Conservation (phyloP, 2,329 filamentous ascomycete species). For the Fusarium torreyae region DNA sequence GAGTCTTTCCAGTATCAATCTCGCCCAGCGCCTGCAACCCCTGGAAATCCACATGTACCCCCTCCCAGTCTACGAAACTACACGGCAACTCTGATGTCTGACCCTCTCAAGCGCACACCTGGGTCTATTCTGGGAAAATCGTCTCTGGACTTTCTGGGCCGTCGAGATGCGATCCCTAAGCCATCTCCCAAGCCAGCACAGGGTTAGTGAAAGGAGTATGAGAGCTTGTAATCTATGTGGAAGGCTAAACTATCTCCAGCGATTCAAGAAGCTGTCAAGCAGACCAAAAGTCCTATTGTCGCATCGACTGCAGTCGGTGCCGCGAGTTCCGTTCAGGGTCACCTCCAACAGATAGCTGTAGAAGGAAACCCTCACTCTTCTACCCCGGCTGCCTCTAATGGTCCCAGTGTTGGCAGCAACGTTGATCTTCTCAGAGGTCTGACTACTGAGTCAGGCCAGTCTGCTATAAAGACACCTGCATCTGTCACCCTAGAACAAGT, state of each 20-base stretch:
- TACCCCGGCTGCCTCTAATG: background rate
- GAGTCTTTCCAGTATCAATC: slow-evolving; percentile 10
- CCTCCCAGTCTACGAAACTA: slow-evolving; percentile 44
- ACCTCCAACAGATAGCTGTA: background rate
- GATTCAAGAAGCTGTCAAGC: background rate
- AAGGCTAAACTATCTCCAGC: slow-evolving; percentile 19
- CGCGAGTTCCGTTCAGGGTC: background rate
- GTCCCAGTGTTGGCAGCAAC: background rate
- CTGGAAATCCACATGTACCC: slow-evolving; percentile 9
- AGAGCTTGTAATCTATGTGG: background rate
- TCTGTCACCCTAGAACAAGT: background rate
- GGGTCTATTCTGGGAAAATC: slow-evolving; percentile 43
- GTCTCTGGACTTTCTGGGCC: slow-evolving; percentile 45
- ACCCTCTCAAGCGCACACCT: slow-evolving; percentile 17
- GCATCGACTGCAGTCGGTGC: background rate
- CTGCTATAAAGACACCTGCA: background rate
- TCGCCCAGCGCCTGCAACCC: slow-evolving; percentile 7
- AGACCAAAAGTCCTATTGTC: background rate
- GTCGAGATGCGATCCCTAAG: slow-evolving; percentile 21
- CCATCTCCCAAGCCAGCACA: background rate
- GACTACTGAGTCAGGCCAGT: background rate
- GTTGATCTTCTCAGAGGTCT: background rate
- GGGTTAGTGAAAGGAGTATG: slow-evolving; percentile 14
- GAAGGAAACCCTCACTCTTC: background rate
- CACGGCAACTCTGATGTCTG: slow-evolving; percentile 17